Percentiles rank a stretch among this genome's conserved stretches.
Evolutionary conservation across 2,329 filamentous ascomycete species (phyloP).

Genomic region (Talaromyces sp.): DNA sequence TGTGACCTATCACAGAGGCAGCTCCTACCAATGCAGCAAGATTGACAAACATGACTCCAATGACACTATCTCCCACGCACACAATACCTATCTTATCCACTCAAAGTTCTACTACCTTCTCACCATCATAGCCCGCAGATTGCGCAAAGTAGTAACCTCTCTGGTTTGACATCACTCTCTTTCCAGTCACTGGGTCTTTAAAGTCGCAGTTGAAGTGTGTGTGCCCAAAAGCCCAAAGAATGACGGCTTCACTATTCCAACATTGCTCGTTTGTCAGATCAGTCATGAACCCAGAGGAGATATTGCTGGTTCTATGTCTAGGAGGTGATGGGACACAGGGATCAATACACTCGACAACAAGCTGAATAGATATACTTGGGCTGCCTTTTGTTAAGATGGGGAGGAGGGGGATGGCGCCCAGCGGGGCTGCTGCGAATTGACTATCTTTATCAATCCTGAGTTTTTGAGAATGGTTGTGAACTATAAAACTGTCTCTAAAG

Average conservation of each 20-base stretch:
- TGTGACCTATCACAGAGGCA: conserved; percentile 5
- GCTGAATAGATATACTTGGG: no score
- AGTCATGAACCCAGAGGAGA: conserved; percentile 38
- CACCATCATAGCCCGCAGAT: no score
- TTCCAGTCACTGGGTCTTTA: conserved; percentile 23
- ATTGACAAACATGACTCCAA: background rate
- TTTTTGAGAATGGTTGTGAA: background rate
- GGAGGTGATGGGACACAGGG: conserved; percentile 11
- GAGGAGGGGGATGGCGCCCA: conserved; percentile 1
- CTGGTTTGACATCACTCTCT: conserved; percentile 37
- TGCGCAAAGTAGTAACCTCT: conserved; percentile 24
- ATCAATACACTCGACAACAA: no score
- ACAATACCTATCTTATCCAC: no score
- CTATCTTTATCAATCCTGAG: background rate
- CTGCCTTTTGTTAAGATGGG: no score
- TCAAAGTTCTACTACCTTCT: no score
- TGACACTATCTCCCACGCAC: no score
- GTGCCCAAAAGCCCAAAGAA: conserved; percentile 46
- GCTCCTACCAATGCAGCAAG: background rate
- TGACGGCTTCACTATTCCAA: conserved; percentile 34
- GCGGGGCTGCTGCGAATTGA: conserved; percentile 12
- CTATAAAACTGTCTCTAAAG: no score
- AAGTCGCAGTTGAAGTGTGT: conserved; percentile 45
- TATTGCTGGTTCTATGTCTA: conserved; percentile 25
- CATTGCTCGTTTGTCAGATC: conserved; percentile 36